Percentiles rank a stretch among this genome's conserved stretches.
Conservation (phyloP, 495 filamentous ascomycete genomes). For the Filosporella fistucella region DNA sequence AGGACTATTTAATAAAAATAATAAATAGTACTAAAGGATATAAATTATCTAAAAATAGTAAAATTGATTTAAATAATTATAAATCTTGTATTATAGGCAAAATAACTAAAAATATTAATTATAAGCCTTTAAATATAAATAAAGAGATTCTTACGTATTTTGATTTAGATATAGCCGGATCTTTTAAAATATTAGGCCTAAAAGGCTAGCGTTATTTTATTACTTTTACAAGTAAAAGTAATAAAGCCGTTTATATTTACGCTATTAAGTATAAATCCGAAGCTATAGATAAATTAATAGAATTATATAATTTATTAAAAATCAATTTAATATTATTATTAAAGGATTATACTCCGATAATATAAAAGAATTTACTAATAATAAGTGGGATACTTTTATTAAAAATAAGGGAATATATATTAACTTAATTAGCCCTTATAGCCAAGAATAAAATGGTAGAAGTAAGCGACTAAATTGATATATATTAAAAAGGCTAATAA, state of each 20-base stretch:
- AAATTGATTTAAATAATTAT: conserved; percentile 4
- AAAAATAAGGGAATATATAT: conserved; percentile 1
- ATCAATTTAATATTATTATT: conserved; percentile 7
- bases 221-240: conserved; percentile 2
- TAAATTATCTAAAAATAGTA: background rate
- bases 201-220: conserved; percentile 5
- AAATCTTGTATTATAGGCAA: background rate
- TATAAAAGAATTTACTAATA: conserved; percentile 3
- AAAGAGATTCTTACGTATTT: background rate
- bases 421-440: conserved; percentile 1
- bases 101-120: conserved; percentile 3
- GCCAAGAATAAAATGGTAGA: conserved; percentile 2
- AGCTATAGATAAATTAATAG: background rate
- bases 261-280: conserved; percentile 7
- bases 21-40: background rate
- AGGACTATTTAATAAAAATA: conserved; percentile 12
- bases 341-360: conserved; percentile 8
- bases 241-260: conserved; percentile 6
- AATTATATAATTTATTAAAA: conserved; percentile 5
- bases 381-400: conserved; percentile 3
- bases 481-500: conserved; percentile 7
- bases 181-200: conserved; percentile 7
- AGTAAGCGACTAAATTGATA: conserved; percentile 5
- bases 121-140: conserved; percentile 5
- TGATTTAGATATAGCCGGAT: conserved; percentile 3